Conservation (phyloP, 371 early-diverging fungal genomes). For the Fennellomyces sp. region DNA sequence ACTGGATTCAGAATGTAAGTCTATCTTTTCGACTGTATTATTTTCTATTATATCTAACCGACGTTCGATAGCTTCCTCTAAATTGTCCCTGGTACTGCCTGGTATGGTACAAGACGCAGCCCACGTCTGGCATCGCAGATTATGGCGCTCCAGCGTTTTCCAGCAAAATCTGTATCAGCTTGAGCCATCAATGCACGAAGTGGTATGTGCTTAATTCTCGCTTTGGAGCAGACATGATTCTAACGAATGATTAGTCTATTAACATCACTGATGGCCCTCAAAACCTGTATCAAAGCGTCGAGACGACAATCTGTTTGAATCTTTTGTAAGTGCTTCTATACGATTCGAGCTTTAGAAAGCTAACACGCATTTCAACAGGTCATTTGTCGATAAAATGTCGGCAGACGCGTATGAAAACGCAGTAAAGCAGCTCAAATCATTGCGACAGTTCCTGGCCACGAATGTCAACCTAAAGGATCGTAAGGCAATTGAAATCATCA, state of each 20-base stretch:
- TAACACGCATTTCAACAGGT: slow-evolving; percentile 8
- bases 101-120: slow-evolving; percentile 47
- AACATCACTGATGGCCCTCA: slow-evolving; percentile 54
- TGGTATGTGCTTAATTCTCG: slow-evolving; percentile 20
- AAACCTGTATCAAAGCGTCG: slow-evolving; percentile 60
- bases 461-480: slow-evolving; percentile 33
- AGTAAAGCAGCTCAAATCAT: slow-evolving; percentile 25
- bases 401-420: slow-evolving; percentile 41
- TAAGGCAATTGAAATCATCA: slow-evolving; percentile 31
- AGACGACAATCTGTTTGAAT: slow-evolving; percentile 58
- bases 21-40: background rate
- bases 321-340: slow-evolving; percentile 44
- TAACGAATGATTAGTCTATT: slow-evolving; percentile 17
- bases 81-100: slow-evolving; percentile 21
- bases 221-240: no score
- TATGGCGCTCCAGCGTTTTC: slow-evolving; percentile 44
- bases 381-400: slow-evolving; percentile 44
- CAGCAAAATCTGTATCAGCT: slow-evolving; percentile 32
- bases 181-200: slow-evolving; percentile 18
- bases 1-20: slow-evolving; percentile 49
- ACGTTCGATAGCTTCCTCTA: slow-evolving; percentile 11
- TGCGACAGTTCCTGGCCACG: slow-evolving; percentile 30
- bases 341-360: background rate
- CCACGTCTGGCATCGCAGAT: slow-evolving; percentile 37
- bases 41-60: slow-evolving; percentile 11